Evolutionary conservation across 192 early-diverging fungal species (phyloP).

Genomic region (Linnemannia hyalina): DNA sequence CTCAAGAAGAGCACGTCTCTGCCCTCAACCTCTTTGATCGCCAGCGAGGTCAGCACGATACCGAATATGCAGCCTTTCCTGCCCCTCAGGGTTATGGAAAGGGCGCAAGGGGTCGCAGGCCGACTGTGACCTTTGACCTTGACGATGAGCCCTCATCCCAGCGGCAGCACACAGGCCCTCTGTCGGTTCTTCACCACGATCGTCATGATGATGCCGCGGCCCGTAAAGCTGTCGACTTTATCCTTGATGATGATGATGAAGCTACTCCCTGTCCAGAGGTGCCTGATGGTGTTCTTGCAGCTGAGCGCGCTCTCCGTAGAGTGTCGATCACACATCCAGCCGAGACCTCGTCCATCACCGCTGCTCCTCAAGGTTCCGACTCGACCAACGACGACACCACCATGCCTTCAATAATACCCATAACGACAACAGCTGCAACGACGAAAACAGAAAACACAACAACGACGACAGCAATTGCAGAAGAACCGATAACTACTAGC

Average conservation of each 20-base stretch:
- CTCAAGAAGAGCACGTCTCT: slow-evolving; percentile 20
- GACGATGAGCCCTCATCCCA: slow-evolving; percentile 10
- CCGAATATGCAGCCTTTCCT: slow-evolving; percentile 6
- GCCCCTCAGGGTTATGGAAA: slow-evolving; percentile 11
- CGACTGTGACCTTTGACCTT: slow-evolving; percentile 39
- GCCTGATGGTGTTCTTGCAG: neutral
- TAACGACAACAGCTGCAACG: neutral
- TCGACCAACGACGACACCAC: no score
- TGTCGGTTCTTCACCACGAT: neutral
- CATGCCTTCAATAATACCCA: neutral
- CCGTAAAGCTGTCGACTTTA: neutral
- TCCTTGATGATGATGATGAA: neutral
- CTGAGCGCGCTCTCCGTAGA: slow-evolving; percentile 26
- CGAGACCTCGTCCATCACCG: neutral
- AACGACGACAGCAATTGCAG: neutral
- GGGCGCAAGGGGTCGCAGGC: slow-evolving; percentile 28
- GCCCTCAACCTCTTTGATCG: slow-evolving; percentile 13
- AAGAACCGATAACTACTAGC: neutral
- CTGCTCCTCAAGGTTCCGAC: neutral
- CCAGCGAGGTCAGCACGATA: slow-evolving; percentile 11
- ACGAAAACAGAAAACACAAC: neutral
- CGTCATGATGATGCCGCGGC: slow-evolving; percentile 12
- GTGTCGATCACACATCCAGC: slow-evolving; percentile 23
- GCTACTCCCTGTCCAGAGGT: neutral
- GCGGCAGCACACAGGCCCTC: neutral